A percentile compares a stretch with the other conserved stretches of the same genome.
These are phyloP conservation scores for Zygotorulaspora chibaensis DNA, from an alignment of 805 yeast species.

Conservation along the genomic window DNA sequence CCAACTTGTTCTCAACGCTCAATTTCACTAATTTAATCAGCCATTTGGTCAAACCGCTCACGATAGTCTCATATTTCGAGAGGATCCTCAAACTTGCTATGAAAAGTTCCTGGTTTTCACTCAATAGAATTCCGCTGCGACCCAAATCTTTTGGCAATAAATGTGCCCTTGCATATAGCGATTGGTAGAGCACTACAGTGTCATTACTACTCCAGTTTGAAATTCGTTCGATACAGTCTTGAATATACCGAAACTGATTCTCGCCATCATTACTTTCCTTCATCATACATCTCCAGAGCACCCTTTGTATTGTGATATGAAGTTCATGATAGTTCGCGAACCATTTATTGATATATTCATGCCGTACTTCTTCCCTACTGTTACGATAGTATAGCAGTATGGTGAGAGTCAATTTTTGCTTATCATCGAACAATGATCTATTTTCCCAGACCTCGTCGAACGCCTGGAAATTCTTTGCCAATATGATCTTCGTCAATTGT, in stretches of 20 bases:
- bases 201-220: slow-evolving; percentile 13
- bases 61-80: slow-evolving; percentile 8
- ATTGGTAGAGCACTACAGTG: slow-evolving; percentile 25
- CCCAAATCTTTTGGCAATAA: slow-evolving; percentile 14
- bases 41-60: slow-evolving; percentile 12
- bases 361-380: slow-evolving; percentile 14
- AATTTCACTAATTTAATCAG: slow-evolving; percentile 23
- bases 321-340: slow-evolving; percentile 14
- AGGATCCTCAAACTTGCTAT: slow-evolving; percentile 19
- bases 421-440: slow-evolving; percentile 17
- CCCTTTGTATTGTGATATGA: slow-evolving; percentile 20
- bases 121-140: slow-evolving; percentile 7
- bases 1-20: slow-evolving; percentile 25
- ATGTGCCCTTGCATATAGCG: slow-evolving; percentile 25
- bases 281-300: slow-evolving; percentile 27
- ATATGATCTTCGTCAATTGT: slow-evolving; percentile 18
- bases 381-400: slow-evolving; percentile 24
- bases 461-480: slow-evolving; percentile 21
- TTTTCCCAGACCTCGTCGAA: slow-evolving; percentile 19
- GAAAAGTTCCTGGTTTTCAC: slow-evolving; percentile 23
- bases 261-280: slow-evolving; percentile 1
- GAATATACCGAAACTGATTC: slow-evolving; percentile 1
- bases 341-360: slow-evolving; percentile 16
- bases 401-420: slow-evolving; percentile 18
- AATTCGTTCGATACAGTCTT: slow-evolving; percentile 3